Percentiles rank a stretch among this genome's conserved stretches.
These are phyloP conservation scores for Leptosphaerulina australis DNA, from an alignment of 2,329 filamentous ascomycete species.

Conservation along the genomic window DNA sequence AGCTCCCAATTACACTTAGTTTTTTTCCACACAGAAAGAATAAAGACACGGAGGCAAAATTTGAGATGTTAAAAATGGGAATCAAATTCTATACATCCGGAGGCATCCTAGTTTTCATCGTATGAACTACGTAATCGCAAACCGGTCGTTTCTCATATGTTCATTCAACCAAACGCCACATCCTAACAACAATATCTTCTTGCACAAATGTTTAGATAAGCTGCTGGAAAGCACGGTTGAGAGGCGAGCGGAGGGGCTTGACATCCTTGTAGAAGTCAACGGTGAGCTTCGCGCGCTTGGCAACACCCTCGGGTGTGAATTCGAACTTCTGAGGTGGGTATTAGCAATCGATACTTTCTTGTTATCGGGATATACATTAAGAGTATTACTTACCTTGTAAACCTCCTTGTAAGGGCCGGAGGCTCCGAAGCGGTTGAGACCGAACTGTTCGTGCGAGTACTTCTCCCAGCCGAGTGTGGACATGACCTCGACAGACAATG, in stretches of 20 bases:
- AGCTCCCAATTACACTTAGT: too few relatives aligned
- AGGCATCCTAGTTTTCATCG: constrained; percentile 22
- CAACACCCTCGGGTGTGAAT: constrained; percentile 95
- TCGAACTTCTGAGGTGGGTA: constrained; percentile 84
- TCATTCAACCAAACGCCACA: constrained; percentile 15
- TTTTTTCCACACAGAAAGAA: too few relatives aligned
- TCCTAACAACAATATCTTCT: background rate
- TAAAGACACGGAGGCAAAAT: too few relatives aligned
- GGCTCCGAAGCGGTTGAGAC: constrained; percentile 98
- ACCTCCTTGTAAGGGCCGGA: constrained; percentile 97
- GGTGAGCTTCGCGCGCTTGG: constrained; percentile 91
- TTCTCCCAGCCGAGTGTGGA: constrained; percentile 98
- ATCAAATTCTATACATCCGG: constrained; percentile 32
- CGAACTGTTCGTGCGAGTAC: constrained; percentile 99
- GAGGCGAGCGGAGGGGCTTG: constrained; percentile 83
- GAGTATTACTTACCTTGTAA: constrained; percentile 70
- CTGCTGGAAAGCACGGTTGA: constrained; percentile 98
- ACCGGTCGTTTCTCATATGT: constrained; percentile 22
- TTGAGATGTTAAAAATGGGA: too few relatives aligned
- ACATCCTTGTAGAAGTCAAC: constrained; percentile 97
- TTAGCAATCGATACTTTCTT: constrained; percentile 37
- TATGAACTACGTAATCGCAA: constrained; percentile 24
- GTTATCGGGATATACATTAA: background rate
- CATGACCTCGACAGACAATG: constrained; percentile 95
- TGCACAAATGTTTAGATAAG: constrained; percentile 69